Conservation (phyloP, 2,329 filamentous ascomycete species). For the Onygenales sp. region DNA sequence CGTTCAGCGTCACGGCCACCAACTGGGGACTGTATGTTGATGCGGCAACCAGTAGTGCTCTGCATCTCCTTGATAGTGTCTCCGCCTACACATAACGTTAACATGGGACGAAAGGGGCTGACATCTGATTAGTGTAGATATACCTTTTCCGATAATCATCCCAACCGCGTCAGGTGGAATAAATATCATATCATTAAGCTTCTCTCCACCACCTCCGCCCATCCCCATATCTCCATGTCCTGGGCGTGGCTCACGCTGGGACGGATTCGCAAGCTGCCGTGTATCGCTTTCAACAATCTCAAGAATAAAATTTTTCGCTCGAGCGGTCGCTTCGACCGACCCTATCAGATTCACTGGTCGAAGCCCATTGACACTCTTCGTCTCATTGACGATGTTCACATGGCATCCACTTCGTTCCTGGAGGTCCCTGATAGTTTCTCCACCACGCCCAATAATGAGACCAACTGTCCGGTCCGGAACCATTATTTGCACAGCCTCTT, state of each 20-base stretch:
- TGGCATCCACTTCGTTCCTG: conserved; percentile 91
- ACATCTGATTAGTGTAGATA: not conserved
- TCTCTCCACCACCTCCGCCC: conserved; percentile 28
- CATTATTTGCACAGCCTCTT: conserved; percentile 87
- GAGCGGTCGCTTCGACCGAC: conserved; percentile 60
- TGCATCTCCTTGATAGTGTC: conserved; percentile 96
- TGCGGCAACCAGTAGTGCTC: conserved; percentile 78
- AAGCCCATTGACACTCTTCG: conserved; percentile 82
- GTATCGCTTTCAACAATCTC: conserved; percentile 92
- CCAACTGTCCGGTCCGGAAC: conserved; percentile 88
- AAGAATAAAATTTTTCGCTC: conserved; percentile 79
- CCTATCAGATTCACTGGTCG: conserved; percentile 87
- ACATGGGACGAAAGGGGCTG: not conserved
- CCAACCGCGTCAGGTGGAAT: conserved; percentile 87
- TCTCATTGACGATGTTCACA: conserved; percentile 89
- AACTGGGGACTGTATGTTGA: conserved; percentile 74
- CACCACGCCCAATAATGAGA: conserved; percentile 85
- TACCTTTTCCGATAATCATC: conserved; percentile 89
- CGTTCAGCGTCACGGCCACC: conserved; percentile 65
- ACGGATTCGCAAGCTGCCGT: conserved; percentile 13
- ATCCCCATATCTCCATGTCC: conserved; percentile 17
- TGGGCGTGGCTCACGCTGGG: conserved; percentile 13
- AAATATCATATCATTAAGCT: conserved; percentile 71
- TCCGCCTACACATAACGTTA: conserved; percentile 43
- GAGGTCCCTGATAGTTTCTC: conserved; percentile 84